Evolutionary conservation across 768 basidiomycete genomes (phyloP).

Genomic region (Hygrocybe coccinea): DNA sequence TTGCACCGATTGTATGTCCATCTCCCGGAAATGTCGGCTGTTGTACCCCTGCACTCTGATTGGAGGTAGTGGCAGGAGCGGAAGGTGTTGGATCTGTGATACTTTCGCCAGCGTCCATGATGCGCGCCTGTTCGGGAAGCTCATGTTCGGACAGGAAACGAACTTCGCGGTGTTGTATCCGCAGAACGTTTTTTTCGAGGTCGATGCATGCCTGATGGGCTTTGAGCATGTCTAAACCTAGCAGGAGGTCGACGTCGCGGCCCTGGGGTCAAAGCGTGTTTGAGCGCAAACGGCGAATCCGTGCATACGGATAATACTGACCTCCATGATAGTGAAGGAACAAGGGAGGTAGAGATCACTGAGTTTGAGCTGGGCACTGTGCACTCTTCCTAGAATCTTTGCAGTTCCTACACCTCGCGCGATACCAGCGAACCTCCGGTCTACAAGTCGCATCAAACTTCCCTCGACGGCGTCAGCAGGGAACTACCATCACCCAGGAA

Average conservation of each 20-base stretch:
- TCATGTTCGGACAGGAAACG: conserved; percentile 91
- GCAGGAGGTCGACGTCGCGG: conserved; percentile 87
- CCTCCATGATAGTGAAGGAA: conserved; percentile 94
- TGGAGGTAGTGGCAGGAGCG: conserved; percentile 10
- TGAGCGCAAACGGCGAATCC: neutral
- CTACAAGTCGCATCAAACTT: conserved; percentile 90
- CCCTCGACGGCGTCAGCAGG: conserved; percentile 2
- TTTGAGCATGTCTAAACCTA: conserved; percentile 99
- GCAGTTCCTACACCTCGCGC: conserved; percentile 94
- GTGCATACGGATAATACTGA: conserved; percentile 26
- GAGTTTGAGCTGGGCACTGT: conserved; percentile 88
- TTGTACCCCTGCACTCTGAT: conserved; percentile 5
- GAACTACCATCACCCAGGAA: neutral
- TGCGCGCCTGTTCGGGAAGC: conserved; percentile 75
- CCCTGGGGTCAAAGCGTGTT: conserved; percentile 46
- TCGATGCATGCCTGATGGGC: conserved; percentile 97
- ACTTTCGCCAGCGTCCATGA: conserved; percentile 27
- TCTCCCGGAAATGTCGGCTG: conserved; percentile 57
- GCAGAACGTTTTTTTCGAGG: conserved; percentile 78
- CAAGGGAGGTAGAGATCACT: conserved; percentile 81
- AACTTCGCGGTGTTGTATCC: conserved; percentile 90
- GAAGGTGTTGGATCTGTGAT: conserved; percentile 19
- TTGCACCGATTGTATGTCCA: conserved; percentile 55
- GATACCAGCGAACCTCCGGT: conserved; percentile 81
- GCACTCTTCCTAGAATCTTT: conserved; percentile 88